Evolutionary conservation across 2,329 filamentous ascomycete species (phyloP).

Genomic region (Microdochium paspali): DNA sequence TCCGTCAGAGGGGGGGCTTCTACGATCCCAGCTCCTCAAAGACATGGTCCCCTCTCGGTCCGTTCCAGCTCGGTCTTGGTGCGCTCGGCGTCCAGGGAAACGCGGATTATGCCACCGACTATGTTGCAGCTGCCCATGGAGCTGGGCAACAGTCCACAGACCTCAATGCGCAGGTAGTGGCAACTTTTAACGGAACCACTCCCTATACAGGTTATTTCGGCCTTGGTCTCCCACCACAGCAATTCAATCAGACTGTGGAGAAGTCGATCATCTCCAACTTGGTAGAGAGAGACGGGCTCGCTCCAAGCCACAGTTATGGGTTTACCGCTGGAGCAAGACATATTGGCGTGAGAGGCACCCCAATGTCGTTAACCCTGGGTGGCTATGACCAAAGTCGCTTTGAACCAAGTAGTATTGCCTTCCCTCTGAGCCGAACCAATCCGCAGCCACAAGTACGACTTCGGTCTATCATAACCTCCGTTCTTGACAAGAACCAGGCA

Average conservation of each 20-base stretch:
- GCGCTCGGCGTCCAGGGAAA: slow-evolving; percentile 51
- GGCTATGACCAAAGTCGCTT: slow-evolving; percentile 60
- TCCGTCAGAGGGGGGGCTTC: slow-evolving; percentile 45
- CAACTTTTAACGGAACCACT: slow-evolving; percentile 44
- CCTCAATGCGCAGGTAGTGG: slow-evolving; percentile 36
- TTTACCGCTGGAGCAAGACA: slow-evolving; percentile 71
- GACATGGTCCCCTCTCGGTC: slow-evolving; percentile 49
- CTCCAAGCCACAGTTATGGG: slow-evolving; percentile 65
- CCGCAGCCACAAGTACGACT: slow-evolving; percentile 51
- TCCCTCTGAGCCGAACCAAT: slow-evolving; percentile 43
- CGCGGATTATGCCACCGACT: slow-evolving; percentile 54
- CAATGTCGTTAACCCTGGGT: slow-evolving; percentile 56
- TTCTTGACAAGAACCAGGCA: slow-evolving; percentile 18
- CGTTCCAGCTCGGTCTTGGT: slow-evolving; percentile 49
- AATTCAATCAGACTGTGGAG: slow-evolving; percentile 38
- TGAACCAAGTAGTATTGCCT: slow-evolving; percentile 48
- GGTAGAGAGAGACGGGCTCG: slow-evolving; percentile 46
- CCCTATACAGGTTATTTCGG: slow-evolving; percentile 47
- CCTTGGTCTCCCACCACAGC: slow-evolving; percentile 43
- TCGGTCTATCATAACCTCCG: slow-evolving; percentile 41
- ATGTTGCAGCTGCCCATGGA: slow-evolving; percentile 29
- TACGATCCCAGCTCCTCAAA: slow-evolving; percentile 44
- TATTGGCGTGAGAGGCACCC: slow-evolving; percentile 26
- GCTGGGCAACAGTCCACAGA: slow-evolving; percentile 25
- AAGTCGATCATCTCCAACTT: slow-evolving; percentile 45